Base-by-base conservation (phyloP, 1,139 yeast species). In the Taphrina flavorubra region DNA sequence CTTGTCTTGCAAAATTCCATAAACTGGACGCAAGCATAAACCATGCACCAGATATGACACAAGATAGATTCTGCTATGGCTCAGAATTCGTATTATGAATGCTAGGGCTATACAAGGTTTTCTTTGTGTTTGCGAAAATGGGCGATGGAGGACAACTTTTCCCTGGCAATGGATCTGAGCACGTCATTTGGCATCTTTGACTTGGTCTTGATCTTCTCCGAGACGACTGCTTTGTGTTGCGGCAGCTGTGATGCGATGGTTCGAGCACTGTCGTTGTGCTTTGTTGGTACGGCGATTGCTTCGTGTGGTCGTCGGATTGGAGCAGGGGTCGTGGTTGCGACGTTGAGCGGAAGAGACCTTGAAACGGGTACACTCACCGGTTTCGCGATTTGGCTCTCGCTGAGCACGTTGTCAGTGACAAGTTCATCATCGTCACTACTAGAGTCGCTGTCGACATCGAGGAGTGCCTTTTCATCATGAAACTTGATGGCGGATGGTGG, bases 131-230 rank as follows among this genome's bases (percentile, higher is more conserved):
- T 49, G 36, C 53, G 53, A 49, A 49, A 49, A 34, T 49, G 36
- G 8, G 36, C 53, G n/a, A 49, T 49, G n/a, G 53, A 49, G 36
- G 53, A 49, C 53, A 49, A 20, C 20, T 49, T 49, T 2, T 49
- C 53, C 36, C 53, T 49, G 36, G 53, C 53, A 49, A 49, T 49
- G n/a, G 53, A 49, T 25, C 36, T 49, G 13, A 49, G 36, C 36
- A 49, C 53, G n/a, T 49, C 53, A 49, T 49, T 49, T n/a, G 53
- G 53, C 53, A 49, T 49, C 36, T 49, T 49, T 20, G 36, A 25
- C 31, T 49, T 25, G 13, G 53, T 34, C n/a, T 49, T 49, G 53
- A 8, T 20, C 53, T 49, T 49, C 18, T 44, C 47, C 1, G 8
- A 13, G 1, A n/a, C 4, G 18, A 44, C 47, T 10, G 36, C 7